phyloP scores from a whole-genome alignment of 768 basidiomycete species.

The Ephemerocybe angulata region DNA sequence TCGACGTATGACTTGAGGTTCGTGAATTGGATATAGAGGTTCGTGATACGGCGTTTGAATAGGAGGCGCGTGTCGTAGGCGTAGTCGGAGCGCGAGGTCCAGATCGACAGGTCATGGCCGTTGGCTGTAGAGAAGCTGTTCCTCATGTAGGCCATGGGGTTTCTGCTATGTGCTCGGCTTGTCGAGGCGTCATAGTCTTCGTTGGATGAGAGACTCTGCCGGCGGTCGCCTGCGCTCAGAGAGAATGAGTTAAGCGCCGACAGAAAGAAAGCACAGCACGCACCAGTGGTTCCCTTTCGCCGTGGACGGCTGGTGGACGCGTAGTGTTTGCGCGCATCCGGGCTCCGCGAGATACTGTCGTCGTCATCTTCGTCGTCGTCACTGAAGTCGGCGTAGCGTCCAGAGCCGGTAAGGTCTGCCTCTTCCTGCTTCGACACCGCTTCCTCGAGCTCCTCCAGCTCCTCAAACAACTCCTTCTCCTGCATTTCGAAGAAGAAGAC shows the following conservation, averaged over 20 bases:
- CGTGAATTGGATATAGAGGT: conserved; percentile 71
- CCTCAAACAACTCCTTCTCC: conserved; percentile 65
- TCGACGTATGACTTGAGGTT: conserved; percentile 85
- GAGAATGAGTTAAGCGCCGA: not conserved
- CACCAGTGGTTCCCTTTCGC: conserved; percentile 15
- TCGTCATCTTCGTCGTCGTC: conserved; percentile 54
- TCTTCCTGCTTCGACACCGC: conserved; percentile 60
- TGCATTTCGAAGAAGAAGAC: conserved; percentile 73
- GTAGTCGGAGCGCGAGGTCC: conserved; percentile 76
- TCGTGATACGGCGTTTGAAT: conserved; percentile 87
- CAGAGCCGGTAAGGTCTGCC: conserved; percentile 45
- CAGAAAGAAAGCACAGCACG: conserved; percentile 7
- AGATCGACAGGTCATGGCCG: conserved; percentile 47
- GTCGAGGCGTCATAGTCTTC: conserved; percentile 25
- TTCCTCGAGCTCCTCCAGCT: conserved; percentile 54
- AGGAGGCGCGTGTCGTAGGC: conserved; percentile 80
- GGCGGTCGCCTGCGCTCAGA: not conserved
- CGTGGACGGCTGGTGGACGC: conserved; percentile 23
- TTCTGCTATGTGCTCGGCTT: conserved; percentile 36
- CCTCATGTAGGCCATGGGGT: conserved; percentile 33
- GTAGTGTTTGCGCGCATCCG: conserved; percentile 36
- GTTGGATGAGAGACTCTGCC: not conserved
- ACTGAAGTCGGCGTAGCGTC: conserved; percentile 57
- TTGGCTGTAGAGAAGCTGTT: conserved; percentile 47
- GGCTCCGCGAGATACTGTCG: conserved; percentile 37